Percentiles rank a stretch among this genome's conserved stretches.
These are phyloP conservation scores for Klebsormidium nitens DNA, from an alignment of 139 green algal species.

Conservation along the genomic window DNA sequence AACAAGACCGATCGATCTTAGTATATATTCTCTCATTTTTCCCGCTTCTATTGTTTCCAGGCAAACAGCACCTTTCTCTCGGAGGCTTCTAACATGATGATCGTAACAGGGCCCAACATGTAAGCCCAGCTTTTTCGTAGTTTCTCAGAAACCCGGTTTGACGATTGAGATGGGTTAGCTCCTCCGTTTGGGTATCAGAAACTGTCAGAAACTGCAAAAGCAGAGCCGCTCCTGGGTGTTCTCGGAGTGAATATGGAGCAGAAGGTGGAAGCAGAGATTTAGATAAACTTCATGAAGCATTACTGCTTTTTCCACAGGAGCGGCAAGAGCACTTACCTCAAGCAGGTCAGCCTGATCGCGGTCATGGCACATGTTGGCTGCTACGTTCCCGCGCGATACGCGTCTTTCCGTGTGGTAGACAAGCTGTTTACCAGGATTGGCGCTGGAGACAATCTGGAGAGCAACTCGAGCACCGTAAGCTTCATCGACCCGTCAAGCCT, in stretches of 20 bases:
- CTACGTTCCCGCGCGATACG: conserved; percentile 71
- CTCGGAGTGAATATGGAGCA: no score
- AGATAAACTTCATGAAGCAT: no score
- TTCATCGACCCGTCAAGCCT: no score
- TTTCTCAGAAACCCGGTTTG: no score
- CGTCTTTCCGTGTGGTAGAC: conserved; percentile 65
- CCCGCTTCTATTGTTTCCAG: no score
- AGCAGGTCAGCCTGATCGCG: conserved; percentile 61
- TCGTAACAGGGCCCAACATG: conserved; percentile 89
- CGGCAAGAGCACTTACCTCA: conserved; percentile 48
- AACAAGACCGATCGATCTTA: no score
- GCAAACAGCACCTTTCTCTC: conserved; percentile 40
- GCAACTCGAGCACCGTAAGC: conserved; percentile 37
- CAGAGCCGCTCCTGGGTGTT: no score
- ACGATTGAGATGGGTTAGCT: no score
- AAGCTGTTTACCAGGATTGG: conserved; percentile 83
- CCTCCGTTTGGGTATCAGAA: no score
- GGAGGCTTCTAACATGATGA: conserved; percentile 33
- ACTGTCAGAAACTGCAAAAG: no score
- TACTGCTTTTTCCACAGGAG: conserved; percentile 31
- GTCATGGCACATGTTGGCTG: conserved; percentile 87
- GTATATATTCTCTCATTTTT: no score
- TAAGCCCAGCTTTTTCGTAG: conserved; percentile 26
- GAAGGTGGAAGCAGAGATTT: no score
- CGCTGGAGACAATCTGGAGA: conserved; percentile 69